A percentile compares a stretch with the other conserved stretches of the same genome.
Evolutionary conservation across 2,329 filamentous ascomycete species (phyloP).

Genomic region (Cladosporium sp.): DNA sequence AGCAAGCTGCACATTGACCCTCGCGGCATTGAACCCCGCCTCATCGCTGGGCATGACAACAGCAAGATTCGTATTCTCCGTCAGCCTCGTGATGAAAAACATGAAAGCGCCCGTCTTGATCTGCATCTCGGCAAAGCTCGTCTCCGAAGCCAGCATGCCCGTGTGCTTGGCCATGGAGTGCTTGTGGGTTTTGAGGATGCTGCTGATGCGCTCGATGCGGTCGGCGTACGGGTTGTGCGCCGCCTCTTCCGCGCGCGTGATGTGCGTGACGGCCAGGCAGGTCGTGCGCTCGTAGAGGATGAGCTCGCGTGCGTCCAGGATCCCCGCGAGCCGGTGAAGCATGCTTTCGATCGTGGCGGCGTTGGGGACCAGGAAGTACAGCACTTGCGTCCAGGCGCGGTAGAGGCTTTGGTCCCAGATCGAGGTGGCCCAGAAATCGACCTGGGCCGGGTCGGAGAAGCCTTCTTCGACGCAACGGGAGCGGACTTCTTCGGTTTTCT

Average conservation of each 20-base stretch:
- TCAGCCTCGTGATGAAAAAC: slow-evolving; percentile 92
- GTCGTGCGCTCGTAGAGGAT: slow-evolving; percentile 93
- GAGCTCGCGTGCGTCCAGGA: slow-evolving; percentile 89
- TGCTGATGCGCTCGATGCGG: slow-evolving; percentile 89
- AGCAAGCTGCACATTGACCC: slow-evolving; percentile 84
- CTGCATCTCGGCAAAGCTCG: slow-evolving; percentile 76
- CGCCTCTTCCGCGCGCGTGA: slow-evolving; percentile 68
- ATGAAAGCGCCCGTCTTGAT: slow-evolving; percentile 79
- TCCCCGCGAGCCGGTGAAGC: slow-evolving; percentile 72
- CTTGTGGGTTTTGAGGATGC: slow-evolving; percentile 98
- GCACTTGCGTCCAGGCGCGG: slow-evolving; percentile 97
- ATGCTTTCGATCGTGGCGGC: slow-evolving; percentile 82
- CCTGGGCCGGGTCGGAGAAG: slow-evolving; percentile 52
- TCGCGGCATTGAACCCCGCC: slow-evolving; percentile 81
- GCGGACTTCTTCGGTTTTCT: slow-evolving; percentile 71
- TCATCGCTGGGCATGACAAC: slow-evolving; percentile 88
- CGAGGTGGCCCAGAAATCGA: slow-evolving; percentile 88
- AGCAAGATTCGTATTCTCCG: slow-evolving; percentile 95
- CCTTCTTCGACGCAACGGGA: slow-evolving; percentile 59
- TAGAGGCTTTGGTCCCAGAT: slow-evolving; percentile 99
- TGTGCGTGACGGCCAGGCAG: slow-evolving; percentile 92
- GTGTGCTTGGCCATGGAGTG: slow-evolving; percentile 71
- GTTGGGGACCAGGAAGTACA: slow-evolving; percentile 96
- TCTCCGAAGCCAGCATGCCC: slow-evolving; percentile 72
- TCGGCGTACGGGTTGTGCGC: slow-evolving; percentile 80